These are phyloP conservation scores for Talaromyces sp. DNA, from an alignment of 2,329 filamentous ascomycete genomes.

Conservation along the genomic window DNA sequence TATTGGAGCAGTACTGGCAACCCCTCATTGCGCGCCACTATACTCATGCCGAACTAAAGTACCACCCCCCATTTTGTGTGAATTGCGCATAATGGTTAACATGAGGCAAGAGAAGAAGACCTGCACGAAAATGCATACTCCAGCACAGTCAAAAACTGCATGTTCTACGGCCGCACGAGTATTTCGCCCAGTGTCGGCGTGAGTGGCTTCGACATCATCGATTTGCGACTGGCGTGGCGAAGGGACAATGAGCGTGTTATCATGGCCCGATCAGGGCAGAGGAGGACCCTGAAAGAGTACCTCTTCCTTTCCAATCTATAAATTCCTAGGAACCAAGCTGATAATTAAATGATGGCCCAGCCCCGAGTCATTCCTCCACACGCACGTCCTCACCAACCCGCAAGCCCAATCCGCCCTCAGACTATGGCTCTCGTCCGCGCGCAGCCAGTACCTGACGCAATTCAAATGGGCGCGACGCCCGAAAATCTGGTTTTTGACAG, in stretches of 20 bases:
- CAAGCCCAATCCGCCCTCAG: constrained; percentile 17
- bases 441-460: constrained; percentile 18
- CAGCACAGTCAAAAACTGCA: constrained; percentile 14
- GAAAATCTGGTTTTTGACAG: constrained; percentile 22
- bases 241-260: constrained; percentile 19
- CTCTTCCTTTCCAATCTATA: not conserved
- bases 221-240: constrained; percentile 18
- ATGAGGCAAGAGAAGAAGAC: constrained; percentile 12
- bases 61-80: not conserved
- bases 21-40: constrained; percentile 22
- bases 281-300: constrained; percentile 19
- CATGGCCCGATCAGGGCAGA: constrained; percentile 15
- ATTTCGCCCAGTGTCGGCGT: constrained; percentile 14
- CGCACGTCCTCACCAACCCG: constrained; percentile 14
- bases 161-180: constrained; percentile 17
- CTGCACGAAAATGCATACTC: constrained; percentile 16
- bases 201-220: constrained; percentile 18
- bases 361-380: constrained; percentile 17
- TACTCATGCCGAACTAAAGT: constrained; percentile 19
- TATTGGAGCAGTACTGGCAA: constrained; percentile 23
- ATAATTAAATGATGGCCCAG: constrained; percentile 2
- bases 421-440: constrained; percentile 21
- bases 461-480: constrained; percentile 22
- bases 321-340: not conserved
- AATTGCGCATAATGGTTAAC: not conserved